Base-by-base conservation (phyloP, 768 basidiomycete species). In the Mrakia blollopis region DNA sequence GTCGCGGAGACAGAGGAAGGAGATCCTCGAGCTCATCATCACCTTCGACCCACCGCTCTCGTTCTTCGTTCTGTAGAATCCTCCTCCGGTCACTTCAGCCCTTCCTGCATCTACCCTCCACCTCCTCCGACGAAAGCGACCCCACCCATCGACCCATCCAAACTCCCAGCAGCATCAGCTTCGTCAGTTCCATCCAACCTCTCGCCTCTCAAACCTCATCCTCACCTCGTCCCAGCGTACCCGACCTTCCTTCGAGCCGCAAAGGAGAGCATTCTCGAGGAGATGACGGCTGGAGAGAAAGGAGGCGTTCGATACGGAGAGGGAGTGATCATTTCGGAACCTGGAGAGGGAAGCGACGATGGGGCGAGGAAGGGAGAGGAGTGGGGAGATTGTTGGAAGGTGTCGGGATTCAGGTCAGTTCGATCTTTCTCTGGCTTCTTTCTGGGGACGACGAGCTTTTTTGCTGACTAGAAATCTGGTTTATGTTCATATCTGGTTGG, bases 321-420 rank as follows among this genome's bases (percentile, higher is more conserved):
- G 9, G 62, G 73, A 2, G 23, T 72, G 30, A n/a, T 72, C 28
- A 13, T 72, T 23, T 72, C 71, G 21, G n/a, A 41, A n/a, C 35
- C 28, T 28, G 50, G 37, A 25, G 44, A 7, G 28, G 35, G 57
- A 9, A 28, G 37, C 13, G 60, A 63, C 32, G 39, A 73, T n/a
- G 72, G 61, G 9, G 57, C 30, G n/a, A 74, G 50, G 32, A 50
- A 67, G 28, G 63, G 41, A 52, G 57, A 74, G 9, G 63, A 74
- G 30, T 65, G 63, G 65, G 65, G 65, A 41, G 65, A 67, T 25
- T 67, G 65, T 23, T 67, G 65, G 65, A 67, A 67, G 39, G 65
- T 67, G 9, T 67, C 65, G 47, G 71, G 52, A 72, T n/a, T 23
- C n/a, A 39, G 71, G 50, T 72, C 18, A 39, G 71, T 47, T 52